Evolutionary conservation across 1,284 basidiomycete species (phyloP).

Genomic region (Sanguinoderma infundibulare): DNA sequence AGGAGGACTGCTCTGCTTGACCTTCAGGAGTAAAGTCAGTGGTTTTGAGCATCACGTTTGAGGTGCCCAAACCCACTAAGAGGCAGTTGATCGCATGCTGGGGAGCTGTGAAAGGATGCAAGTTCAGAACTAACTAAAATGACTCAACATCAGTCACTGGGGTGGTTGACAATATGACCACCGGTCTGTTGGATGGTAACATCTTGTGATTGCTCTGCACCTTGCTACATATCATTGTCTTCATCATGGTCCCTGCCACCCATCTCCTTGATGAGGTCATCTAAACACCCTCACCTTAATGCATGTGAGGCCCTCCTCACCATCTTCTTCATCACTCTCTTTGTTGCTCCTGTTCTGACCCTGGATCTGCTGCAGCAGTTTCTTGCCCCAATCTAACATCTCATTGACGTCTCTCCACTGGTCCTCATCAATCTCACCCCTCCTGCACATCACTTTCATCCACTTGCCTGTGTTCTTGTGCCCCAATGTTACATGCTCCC

Average conservation of each 20-base stretch:
- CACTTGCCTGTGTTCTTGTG: conserved; percentile 87
- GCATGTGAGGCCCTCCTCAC: conserved; percentile 48
- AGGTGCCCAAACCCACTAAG: conserved; percentile 65
- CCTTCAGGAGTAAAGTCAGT: conserved; percentile 49
- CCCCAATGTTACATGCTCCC: conserved; percentile 83
- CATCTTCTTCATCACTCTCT: conserved; percentile 50
- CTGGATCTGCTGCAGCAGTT: conserved; percentile 71
- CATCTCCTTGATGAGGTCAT: conserved; percentile 75
- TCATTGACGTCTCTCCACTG: conserved; percentile 78
- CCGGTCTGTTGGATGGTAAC: conserved; percentile 53
- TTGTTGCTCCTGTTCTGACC: conserved; percentile 55
- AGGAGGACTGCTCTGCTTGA: conserved; percentile 28
- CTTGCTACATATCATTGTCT: conserved; percentile 41
- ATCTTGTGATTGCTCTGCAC: conserved; percentile 40
- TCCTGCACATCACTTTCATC: conserved; percentile 71
- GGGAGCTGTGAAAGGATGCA: conserved; percentile 7
- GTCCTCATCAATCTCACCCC: conserved; percentile 66
- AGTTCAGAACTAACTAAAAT: neutral
- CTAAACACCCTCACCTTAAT: conserved; percentile 74
- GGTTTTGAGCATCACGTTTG: conserved; percentile 70
- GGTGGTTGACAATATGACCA: conserved; percentile 61
- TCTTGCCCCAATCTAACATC: conserved; percentile 78
- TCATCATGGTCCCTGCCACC: conserved; percentile 42
- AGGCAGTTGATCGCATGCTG: conserved; percentile 41
- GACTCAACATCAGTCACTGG: conserved; percentile 41